Conservation (phyloP, 768 basidiomycete species). For the Suillus luteus region DNA sequence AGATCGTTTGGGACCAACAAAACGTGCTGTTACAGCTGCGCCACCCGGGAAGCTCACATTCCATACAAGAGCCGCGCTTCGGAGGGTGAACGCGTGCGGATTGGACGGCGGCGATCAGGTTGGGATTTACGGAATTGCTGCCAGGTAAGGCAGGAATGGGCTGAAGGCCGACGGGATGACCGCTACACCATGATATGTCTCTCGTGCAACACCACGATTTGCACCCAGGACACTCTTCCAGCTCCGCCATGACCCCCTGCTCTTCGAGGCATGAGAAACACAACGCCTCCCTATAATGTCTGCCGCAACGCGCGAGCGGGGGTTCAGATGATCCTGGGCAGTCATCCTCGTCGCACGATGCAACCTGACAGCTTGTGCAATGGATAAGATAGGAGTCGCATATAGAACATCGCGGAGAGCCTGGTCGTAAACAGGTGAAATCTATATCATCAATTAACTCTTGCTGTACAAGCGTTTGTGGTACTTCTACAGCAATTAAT, state of each 20-base stretch:
- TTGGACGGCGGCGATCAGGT: not conserved
- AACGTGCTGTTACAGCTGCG: not conserved
- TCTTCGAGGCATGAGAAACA: slow-evolving; percentile 1
- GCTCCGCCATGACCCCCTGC: not conserved
- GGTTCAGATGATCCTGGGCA: not conserved
- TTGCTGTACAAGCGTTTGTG: not conserved
- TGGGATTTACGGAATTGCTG: not conserved
- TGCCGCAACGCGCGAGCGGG: not conserved
- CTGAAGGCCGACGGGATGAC: not conserved
- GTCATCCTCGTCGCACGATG: not conserved
- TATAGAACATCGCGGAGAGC: slow-evolving; percentile 2
- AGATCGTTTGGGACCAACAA: slow-evolving; percentile 4
- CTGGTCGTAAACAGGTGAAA: not conserved
- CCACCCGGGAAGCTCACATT: not conserved
- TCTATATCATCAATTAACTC: not conserved
- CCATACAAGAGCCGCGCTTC: slow-evolving; percentile 1
- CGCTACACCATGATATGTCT: not conserved
- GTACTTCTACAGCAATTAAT: not conserved
- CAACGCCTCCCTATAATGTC: not conserved
- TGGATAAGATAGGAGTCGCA: slow-evolving; percentile 9
- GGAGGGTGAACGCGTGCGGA: not conserved
- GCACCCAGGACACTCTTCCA: not conserved
- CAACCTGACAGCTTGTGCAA: not conserved
- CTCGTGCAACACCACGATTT: not conserved
- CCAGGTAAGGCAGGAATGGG: not conserved